Evolutionary conservation across 768 basidiomycete species (phyloP).

Genomic region (Vararia minispora): DNA sequence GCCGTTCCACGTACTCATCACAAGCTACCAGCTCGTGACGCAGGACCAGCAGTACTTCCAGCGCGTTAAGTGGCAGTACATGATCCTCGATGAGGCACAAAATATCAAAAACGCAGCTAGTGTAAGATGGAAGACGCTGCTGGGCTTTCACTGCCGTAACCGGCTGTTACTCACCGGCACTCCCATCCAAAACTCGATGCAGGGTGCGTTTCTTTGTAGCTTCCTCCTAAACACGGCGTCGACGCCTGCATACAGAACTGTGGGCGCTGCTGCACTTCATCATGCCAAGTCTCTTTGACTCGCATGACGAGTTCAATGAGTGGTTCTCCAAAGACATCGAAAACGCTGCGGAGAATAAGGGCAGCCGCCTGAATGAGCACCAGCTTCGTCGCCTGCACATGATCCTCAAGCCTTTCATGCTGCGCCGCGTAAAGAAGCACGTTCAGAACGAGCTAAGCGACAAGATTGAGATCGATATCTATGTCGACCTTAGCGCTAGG

Average conservation of each 20-base stretch:
- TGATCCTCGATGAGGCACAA: slow-evolving; percentile 99
- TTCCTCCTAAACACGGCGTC: neutral
- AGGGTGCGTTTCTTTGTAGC: slow-evolving; percentile 45
- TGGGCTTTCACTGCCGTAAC: slow-evolving; percentile 94
- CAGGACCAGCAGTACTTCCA: slow-evolving; percentile 98
- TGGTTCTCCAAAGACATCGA: slow-evolving; percentile 99
- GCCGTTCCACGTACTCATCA: slow-evolving; percentile 93
- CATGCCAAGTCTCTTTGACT: slow-evolving; percentile 98
- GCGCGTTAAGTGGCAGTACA: slow-evolving; percentile 98
- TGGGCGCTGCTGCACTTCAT: slow-evolving; percentile 99
- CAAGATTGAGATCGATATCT: slow-evolving; percentile 97
- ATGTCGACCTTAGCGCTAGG: slow-evolving; percentile 87
- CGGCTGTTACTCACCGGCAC: slow-evolving; percentile 92
- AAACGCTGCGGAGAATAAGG: slow-evolving; percentile 86
- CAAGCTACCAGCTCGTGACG: slow-evolving; percentile 92
- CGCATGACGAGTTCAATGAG: slow-evolving; percentile 98
- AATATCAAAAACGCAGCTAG: slow-evolving; percentile 98
- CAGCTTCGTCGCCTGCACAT: slow-evolving; percentile 93
- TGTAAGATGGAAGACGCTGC: slow-evolving; percentile 93
- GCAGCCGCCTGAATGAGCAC: slow-evolving; percentile 86
- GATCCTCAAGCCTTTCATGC: slow-evolving; percentile 99
- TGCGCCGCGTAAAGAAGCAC: slow-evolving; percentile 91
- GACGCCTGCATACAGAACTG: slow-evolving; percentile 45
- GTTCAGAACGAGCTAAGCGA: slow-evolving; percentile 99
- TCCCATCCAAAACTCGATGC: slow-evolving; percentile 99